Conservation (phyloP, 352 stramenopile species). For the Globisporangium alternatum region DNA sequence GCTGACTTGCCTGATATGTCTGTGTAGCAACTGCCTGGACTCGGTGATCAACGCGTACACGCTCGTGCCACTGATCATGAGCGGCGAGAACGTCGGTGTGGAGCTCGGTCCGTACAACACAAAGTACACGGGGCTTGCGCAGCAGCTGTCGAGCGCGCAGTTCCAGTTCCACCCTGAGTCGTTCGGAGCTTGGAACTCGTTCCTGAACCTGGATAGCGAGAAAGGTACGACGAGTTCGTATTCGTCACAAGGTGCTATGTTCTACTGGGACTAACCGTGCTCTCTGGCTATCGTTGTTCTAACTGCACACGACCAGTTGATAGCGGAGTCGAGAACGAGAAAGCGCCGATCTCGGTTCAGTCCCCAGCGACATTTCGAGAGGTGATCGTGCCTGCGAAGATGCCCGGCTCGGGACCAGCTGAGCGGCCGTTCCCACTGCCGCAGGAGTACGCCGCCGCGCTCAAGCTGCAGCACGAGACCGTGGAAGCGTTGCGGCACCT, state of each 20-base stretch:
- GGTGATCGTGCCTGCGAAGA: slow-evolving; percentile 70
- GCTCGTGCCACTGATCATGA: slow-evolving; percentile 88
- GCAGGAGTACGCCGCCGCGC: slow-evolving; percentile 55
- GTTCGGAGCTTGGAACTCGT: slow-evolving; percentile 54
- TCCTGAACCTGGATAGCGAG: slow-evolving; percentile 67
- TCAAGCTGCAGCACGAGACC: slow-evolving; percentile 69
- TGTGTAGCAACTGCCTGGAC: slow-evolving; percentile 92
- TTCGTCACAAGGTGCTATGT: background rate
- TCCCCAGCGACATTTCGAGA: slow-evolving; percentile 57
- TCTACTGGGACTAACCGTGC: background rate
- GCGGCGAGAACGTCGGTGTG: slow-evolving; percentile 94
- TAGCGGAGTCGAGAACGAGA: slow-evolving; percentile 42
- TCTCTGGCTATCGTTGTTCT: background rate
- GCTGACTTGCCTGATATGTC: slow-evolving; percentile 17
- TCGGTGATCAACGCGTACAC: slow-evolving; percentile 92
- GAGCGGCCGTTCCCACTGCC: slow-evolving; percentile 83
- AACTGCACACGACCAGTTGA: slow-evolving; percentile 17
- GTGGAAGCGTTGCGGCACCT: slow-evolving; percentile 70
- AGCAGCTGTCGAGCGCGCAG: slow-evolving; percentile 54
- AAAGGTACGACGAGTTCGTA: slow-evolving; percentile 34
- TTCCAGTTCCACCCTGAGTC: slow-evolving; percentile 53
- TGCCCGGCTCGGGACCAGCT: slow-evolving; percentile 24
- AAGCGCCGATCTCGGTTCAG: slow-evolving; percentile 57
- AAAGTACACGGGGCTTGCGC: slow-evolving; percentile 89
- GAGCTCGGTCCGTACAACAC: slow-evolving; percentile 95